These are phyloP conservation scores for Pythium periplocum DNA, from an alignment of 352 stramenopile genomes.

Conservation along the genomic window DNA sequence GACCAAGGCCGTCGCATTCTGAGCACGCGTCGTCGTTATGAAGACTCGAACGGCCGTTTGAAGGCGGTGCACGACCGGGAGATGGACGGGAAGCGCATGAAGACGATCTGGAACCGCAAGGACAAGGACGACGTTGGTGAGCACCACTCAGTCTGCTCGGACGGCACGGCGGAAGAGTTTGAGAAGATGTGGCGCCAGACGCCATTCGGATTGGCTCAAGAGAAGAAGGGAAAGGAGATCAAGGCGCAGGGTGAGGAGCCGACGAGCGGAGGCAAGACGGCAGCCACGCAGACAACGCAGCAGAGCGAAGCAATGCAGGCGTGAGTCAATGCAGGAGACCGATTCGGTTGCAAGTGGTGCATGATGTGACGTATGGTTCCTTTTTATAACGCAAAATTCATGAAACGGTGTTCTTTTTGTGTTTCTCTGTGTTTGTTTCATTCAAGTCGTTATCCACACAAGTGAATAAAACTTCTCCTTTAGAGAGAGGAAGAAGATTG, in stretches of 20 bases:
- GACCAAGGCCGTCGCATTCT: constrained; percentile 51
- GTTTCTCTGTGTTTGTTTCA: too few species aligned
- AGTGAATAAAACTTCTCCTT: too few species aligned
- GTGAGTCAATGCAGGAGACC: constrained; percentile 4
- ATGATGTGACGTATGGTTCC: too few species aligned
- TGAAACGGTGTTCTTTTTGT: too few species aligned
- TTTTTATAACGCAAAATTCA: too few species aligned
- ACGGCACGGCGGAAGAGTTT: constrained; percentile 56
- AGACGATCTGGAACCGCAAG: constrained; percentile 76
- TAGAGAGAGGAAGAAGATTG: too few species aligned
- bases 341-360: too few species aligned
- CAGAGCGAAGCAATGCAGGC: constrained; percentile 1
- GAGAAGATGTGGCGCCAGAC: constrained; percentile 71
- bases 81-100: constrained; percentile 46
- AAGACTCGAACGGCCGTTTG: constrained; percentile 71
- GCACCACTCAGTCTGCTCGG: constrained; percentile 54
- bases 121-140: constrained; percentile 57
- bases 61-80: constrained; percentile 84
- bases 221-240: constrained; percentile 53
- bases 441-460: too few species aligned
- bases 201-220: constrained; percentile 59
- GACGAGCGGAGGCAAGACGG: neutral
- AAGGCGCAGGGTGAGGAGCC: constrained; percentile 33
- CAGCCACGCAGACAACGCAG: neutral
- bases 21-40: constrained; percentile 77